phyloP scores from a whole-genome alignment of 139 green algal genomes.

The Closterium sp. region DNA sequence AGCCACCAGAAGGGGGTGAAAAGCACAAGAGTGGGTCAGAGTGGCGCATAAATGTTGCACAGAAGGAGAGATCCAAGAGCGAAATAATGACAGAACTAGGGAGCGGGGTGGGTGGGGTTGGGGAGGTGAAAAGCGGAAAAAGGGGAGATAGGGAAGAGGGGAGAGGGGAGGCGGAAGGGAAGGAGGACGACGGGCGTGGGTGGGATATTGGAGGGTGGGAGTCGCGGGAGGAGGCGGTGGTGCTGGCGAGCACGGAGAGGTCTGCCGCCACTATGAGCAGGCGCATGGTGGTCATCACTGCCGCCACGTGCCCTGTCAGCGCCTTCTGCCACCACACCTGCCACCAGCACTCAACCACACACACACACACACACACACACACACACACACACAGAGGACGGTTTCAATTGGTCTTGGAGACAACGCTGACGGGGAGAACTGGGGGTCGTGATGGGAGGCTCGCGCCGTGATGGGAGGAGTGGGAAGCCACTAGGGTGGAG shows the following conservation, averaged over 20 bases:
- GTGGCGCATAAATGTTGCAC: neutral
- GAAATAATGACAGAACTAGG: neutral
- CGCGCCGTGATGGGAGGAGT: neutral
- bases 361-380: neutral
- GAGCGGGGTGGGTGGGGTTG: too few species aligned
- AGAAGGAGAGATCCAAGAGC: neutral
- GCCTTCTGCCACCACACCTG: conserved; percentile 47
- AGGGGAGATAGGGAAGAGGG: neutral
- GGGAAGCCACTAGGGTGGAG: too few species aligned
- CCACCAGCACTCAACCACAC: too few species aligned
- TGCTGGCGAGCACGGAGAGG: conserved; percentile 37
- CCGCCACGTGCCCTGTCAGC: conserved; percentile 18
- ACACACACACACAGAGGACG: too few species aligned
- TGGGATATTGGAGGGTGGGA: conserved; percentile 39
- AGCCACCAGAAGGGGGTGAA: neutral
- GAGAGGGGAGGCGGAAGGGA: neutral
- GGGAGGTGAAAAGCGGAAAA: neutral
- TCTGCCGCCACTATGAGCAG: conserved; percentile 32
- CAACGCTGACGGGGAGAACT: too few species aligned
- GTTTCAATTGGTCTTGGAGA: too few species aligned
- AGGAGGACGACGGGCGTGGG: neutral
- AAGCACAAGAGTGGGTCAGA: neutral
- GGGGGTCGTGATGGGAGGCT: neutral
- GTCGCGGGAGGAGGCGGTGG: conserved; percentile 15
- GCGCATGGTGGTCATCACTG: conserved; percentile 32